phyloP scores from a whole-genome alignment of 805 yeast species.

The Blastobotrys muscicola region DNA sequence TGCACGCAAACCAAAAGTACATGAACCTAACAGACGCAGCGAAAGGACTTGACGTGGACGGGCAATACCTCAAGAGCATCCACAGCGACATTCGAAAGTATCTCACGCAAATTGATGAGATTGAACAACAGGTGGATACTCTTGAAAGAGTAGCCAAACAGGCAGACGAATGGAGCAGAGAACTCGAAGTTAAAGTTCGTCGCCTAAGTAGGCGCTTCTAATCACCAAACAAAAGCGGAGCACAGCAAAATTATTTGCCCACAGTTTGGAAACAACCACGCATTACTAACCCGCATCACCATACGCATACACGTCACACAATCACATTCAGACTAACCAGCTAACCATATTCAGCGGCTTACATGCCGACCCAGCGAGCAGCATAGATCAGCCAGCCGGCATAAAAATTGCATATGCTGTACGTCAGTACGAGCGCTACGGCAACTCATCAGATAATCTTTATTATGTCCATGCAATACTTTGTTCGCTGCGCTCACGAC shows the following conservation, averaged over 20 bases:
- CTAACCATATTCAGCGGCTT: not conserved
- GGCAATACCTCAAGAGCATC: constrained; percentile 5
- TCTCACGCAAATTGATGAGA: constrained; percentile 13
- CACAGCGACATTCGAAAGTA: constrained; percentile 12
- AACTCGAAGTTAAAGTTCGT: constrained; percentile 37
- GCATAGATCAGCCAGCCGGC: not conserved
- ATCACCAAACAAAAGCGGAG: too few species aligned
- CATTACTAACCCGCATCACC: not conserved
- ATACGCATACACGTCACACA: too few species aligned
- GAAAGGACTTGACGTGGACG: constrained; percentile 13
- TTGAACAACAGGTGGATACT: constrained; percentile 17
- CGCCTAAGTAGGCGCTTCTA: constrained; percentile 2
- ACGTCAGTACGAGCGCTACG: not conserved
- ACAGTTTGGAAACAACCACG: not conserved
- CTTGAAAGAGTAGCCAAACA: constrained; percentile 43
- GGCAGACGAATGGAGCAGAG: constrained; percentile 52
- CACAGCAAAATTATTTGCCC: not conserved
- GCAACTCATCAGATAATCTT: not conserved
- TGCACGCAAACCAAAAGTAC: constrained; percentile 16
- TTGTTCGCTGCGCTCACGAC: not conserved
- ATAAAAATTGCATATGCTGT: not conserved
- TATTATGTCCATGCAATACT: constrained; percentile 4
- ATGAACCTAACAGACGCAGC: constrained; percentile 17
- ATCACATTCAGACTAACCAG: too few species aligned
- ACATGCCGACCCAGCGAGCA: not conserved